Evolutionary conservation across 441 rosid species (phyloP), one percentile per base, ranked within the genome.

Genomic region (Eutrema salsugineum): DNA sequence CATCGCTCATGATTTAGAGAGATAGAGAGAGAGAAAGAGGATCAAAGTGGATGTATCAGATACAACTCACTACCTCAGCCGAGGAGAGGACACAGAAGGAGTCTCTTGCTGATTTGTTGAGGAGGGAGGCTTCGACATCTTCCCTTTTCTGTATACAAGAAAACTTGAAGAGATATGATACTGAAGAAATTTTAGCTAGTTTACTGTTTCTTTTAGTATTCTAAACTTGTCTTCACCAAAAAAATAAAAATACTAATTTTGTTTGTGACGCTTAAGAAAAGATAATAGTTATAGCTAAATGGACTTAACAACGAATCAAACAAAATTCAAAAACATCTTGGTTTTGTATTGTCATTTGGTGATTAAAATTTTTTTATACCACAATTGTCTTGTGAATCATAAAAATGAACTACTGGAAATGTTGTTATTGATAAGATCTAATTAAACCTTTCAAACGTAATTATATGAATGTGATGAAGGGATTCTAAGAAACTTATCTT

Each of bases 41-140:
- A 50, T 49, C 20, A 76, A 36, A 28, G 17, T 70, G 2, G 33
- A 16, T 30, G 27, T 64, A 36, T 27, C 2, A 5, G 39, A 62
- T 54, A 48, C 36, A 1, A 4, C 43, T 49, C 15, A 17, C 27
- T 57, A 66, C 72, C 55, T 68, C 14, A 38, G 80, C 87, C 78
- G 77, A 35, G 80, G 60, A 59, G 73, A 79, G 4, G 61, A 63
- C 42, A 28, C 30, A 1, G 48, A 42, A 67, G 7, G 15, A 57
- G 12, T 81, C 82, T 81, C 65, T 71, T 42, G 75, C 1, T 76
- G 66, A 32, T 22, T 80, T 55, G 74, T 48, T 76, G 80, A 81
- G 79, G 88, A 83, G 78, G 82, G 83, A 82, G 91, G 86, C 80
- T 78, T 84, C 78, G 97, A 83, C 94, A 88, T 93, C 64, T 85